phyloP scores from a whole-genome alignment of 2,329 filamentous ascomycete genomes.

The Paecilomyces dactylethromorphus region DNA sequence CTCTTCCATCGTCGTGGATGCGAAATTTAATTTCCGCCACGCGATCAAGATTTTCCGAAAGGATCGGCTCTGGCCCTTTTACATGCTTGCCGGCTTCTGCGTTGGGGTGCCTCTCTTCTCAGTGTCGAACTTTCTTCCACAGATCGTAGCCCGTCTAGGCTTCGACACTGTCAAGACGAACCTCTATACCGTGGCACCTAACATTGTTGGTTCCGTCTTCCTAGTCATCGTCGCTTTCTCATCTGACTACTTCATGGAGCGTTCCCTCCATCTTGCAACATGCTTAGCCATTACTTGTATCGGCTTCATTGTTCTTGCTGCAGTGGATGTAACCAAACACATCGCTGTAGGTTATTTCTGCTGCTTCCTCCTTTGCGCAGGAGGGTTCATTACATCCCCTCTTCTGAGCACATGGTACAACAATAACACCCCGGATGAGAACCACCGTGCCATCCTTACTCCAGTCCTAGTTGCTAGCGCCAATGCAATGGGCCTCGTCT shows the following conservation, averaged over 20 bases:
- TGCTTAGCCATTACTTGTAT: slow-evolving; percentile 65
- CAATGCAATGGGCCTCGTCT: slow-evolving; percentile 64
- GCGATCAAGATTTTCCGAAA: slow-evolving; percentile 19
- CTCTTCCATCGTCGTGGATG: slow-evolving; percentile 23
- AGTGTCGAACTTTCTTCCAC: slow-evolving; percentile 23
- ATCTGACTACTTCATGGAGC: slow-evolving; percentile 55
- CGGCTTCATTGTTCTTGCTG: slow-evolving; percentile 67
- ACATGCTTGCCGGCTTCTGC: slow-evolving; percentile 21
- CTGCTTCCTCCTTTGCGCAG: too few relatives aligned
- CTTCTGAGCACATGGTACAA: slow-evolving; percentile 56
- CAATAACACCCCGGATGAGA: slow-evolving; percentile 70
- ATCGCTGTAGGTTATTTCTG: too few relatives aligned
- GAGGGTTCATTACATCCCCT: too few relatives aligned
- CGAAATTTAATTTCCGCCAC: slow-evolving; percentile 22
- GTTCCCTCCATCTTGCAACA: slow-evolving; percentile 62
- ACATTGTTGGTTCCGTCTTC: slow-evolving; percentile 63
- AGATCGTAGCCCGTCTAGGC: slow-evolving; percentile 26
- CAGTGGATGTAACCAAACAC: slow-evolving; percentile 48
- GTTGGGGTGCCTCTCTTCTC: slow-evolving; percentile 21
- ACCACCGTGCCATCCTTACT: slow-evolving; percentile 59
- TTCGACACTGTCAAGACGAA: slow-evolving; percentile 59
- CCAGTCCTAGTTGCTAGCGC: slow-evolving; percentile 63
- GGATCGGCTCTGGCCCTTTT: slow-evolving; percentile 20
- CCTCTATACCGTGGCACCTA: slow-evolving; percentile 60
- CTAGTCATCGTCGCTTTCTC: slow-evolving; percentile 63